Evolutionary conservation across 352 stramenopile species (phyloP).

Genomic region (Globisporangium spinosum): DNA sequence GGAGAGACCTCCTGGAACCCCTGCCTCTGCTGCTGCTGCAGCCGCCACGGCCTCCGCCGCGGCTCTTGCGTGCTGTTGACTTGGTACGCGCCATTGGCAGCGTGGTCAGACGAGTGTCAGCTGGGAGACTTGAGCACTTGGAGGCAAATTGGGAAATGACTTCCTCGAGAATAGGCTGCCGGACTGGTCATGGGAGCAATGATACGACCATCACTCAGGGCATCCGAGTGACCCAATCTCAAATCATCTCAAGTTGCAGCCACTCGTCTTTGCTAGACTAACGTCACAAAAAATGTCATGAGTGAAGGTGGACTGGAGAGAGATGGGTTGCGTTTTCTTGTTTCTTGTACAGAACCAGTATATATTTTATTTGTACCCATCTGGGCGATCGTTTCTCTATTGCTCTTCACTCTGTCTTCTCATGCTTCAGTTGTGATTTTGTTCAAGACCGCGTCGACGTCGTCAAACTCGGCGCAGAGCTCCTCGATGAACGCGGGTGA

Average conservation of each 20-base stretch:
- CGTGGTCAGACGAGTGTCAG: not conserved
- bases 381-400: not conserved
- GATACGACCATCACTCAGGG: conserved; percentile 1
- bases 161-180: not conserved
- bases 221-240: not conserved
- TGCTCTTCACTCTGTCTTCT: not conserved
- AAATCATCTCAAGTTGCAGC: not conserved
- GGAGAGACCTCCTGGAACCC: not conserved
- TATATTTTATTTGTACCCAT: not conserved
- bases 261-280: not conserved
- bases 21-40: not conserved
- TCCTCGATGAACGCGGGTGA: conserved; percentile 12
- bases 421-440: conserved; percentile 4
- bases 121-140: not conserved
- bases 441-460: conserved; percentile 8
- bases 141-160: conserved; percentile 2
- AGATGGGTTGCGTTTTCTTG: not conserved
- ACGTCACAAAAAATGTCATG: not conserved
- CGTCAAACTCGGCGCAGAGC: conserved; percentile 16
- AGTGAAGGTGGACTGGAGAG: not conserved
- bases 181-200: not conserved
- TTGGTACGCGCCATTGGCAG: conserved; percentile 7
- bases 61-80: conserved; percentile 3
- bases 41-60: not conserved
- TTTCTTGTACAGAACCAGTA: no score